These are phyloP conservation scores for Ophiorrhiza pumila DNA, from an alignment of 257 asterid species.

Conservation along the genomic window DNA sequence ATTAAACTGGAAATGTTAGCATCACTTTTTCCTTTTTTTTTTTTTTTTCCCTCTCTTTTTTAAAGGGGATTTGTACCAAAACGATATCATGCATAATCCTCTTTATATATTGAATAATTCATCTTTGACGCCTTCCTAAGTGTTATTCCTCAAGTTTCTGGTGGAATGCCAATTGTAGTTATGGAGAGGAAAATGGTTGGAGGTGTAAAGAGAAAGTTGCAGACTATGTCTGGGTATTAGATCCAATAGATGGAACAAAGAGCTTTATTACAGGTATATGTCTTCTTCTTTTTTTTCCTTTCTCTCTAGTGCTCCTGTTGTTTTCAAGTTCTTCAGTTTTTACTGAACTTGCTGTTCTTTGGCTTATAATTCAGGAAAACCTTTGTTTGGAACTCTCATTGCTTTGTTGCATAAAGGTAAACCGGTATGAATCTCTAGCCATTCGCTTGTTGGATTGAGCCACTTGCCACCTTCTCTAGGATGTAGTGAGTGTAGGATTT, in stretches of 20 bases:
- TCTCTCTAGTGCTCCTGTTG: background rate
- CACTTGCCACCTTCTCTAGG: background rate
- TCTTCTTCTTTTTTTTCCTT: background rate
- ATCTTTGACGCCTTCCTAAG: background rate
- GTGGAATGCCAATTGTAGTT: constrained; percentile 42
- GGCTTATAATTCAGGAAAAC: constrained; percentile 55
- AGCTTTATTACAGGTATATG: constrained; percentile 83
- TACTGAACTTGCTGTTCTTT: background rate
- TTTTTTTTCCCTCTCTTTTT: background rate
- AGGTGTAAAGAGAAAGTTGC: constrained; percentile 62
- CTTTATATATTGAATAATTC: background rate
- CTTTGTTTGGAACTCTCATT: constrained; percentile 90
- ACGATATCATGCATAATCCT: background rate
- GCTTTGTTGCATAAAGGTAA: constrained; percentile 75
- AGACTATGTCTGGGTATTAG: constrained; percentile 91
- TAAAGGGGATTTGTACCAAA: background rate
- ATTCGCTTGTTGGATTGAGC: constrained; percentile 1
- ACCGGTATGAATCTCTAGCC: constrained; percentile 65
- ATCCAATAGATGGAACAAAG: constrained; percentile 98
- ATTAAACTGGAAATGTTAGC: background rate
- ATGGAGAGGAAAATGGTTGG: constrained; percentile 96
- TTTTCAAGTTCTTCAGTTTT: constrained; percentile 3
- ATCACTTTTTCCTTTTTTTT: background rate
- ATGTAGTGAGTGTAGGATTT: background rate
- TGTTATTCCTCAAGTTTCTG: constrained; percentile 4